phyloP scores from a whole-genome alignment of 495 filamentous ascomycete species.

The Aspergillus mulundensis region DNA sequence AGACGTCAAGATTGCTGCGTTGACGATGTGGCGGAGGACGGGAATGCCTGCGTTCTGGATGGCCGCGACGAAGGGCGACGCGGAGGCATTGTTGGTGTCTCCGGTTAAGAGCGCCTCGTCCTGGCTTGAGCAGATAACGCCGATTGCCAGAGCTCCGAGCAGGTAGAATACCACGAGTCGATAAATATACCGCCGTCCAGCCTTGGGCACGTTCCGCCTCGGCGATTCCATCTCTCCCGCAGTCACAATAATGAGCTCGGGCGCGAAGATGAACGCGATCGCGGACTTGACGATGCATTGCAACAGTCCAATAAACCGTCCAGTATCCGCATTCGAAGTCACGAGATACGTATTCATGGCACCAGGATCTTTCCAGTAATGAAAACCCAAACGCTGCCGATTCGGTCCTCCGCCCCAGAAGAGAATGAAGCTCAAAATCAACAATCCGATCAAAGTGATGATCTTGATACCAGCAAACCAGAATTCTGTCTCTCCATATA shows the following conservation, averaged over 20 bases:
- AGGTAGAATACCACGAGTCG: conserved; percentile 82
- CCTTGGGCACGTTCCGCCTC: conserved; percentile 69
- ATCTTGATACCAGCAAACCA: conserved; percentile 71
- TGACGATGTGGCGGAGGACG: conserved; percentile 69
- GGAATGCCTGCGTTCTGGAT: conserved; percentile 61
- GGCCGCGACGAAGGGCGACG: conserved; percentile 58
- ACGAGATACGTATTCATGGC: conserved; percentile 50
- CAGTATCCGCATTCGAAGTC: conserved; percentile 24
- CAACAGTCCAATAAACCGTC: conserved; percentile 43
- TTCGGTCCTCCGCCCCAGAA: conserved; percentile 64
- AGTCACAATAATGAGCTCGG: conserved; percentile 53
- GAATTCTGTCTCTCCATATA: conserved; percentile 72
- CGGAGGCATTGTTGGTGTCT: conserved; percentile 43
- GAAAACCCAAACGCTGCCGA: conserved; percentile 63
- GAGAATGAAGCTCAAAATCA: conserved; percentile 66
- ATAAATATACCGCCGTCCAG: conserved; percentile 78
- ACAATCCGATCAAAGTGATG: conserved; percentile 66
- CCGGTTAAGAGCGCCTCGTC: neutral
- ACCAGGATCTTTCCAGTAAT: conserved; percentile 68
- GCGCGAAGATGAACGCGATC: conserved; percentile 55
- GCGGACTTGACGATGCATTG: conserved; percentile 44
- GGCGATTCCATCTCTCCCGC: conserved; percentile 72
- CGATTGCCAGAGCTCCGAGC: conserved; percentile 52
- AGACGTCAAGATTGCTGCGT: conserved; percentile 68
- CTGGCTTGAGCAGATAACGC: conserved; percentile 50